Base-by-base conservation (phyloP, 2,329 filamentous ascomycete species). In the Penicillium sp. region DNA sequence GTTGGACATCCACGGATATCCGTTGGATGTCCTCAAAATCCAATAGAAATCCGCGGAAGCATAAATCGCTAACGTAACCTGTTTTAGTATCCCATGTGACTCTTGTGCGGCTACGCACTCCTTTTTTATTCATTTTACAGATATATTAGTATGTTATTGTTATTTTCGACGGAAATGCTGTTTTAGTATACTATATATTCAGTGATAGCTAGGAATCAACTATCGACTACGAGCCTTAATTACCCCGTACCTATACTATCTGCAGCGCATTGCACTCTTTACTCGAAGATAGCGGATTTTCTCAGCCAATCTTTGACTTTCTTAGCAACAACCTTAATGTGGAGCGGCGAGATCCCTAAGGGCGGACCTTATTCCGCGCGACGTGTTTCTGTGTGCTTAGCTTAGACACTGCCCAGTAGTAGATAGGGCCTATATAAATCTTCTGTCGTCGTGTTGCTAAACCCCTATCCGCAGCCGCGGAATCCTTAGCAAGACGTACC, bases 291-390 rank as follows among this genome's bases (percentile, higher is more conserved):
- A 12, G 22, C 8, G 28, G 7, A 12, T 48, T 48, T n/a, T n/a
- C 34, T 5, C 25, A 42, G 45, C 54, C 54, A 15, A 50, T 56
- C 15, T 20, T 56, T 5, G 45, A 50, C 34, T 56, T 34, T 39
- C 45, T 56, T 6, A 35, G 54, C 31, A 20, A 56, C 43, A 31
- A 31, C 1, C 42, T 56, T 34, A 47, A 57, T 34, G 28, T 57
- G 12, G 54, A 57, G n/a, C 54, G 54, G n/a, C 54, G 54, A 10
- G 54, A 57, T 41, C 54, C 54, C 15, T 47, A 57, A 34, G 54
- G 54, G 5, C 54, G 54, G 20, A 57, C 54, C 10, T 20, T 51
- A 14, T 57, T 57, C 11, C 54, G 51, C 12, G 34, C 54, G 8
- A 47, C 54, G 22, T 57, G 54, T 51, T 37, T 20, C 5, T 51